Percentiles rank a stretch among this genome's conserved stretches.
Conservation (phyloP, 1,139 yeast genomes). For the Pichia kudriavzevii region DNA sequence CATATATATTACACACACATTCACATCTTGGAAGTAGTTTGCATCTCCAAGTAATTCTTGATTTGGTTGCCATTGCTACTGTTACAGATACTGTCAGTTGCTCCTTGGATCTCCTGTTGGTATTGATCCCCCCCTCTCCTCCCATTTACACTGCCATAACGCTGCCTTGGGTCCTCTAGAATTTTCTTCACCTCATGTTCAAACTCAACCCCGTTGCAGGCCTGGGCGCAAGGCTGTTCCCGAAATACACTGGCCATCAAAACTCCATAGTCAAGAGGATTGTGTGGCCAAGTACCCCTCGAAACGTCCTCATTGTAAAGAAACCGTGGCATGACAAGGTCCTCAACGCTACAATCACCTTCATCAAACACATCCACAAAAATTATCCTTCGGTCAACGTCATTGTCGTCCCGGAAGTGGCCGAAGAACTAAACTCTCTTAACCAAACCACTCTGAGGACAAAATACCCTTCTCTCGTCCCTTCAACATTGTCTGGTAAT, state of each 20-base stretch:
- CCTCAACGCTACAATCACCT: constrained; percentile 55
- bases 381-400: constrained; percentile 67
- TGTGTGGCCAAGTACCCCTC: constrained; percentile 45
- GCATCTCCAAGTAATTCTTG: too few species aligned
- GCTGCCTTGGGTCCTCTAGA: too few species aligned
- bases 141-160: too few species aligned
- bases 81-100: too few species aligned
- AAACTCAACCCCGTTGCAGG: constrained; percentile 9
- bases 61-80: too few species aligned
- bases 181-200: too few species aligned
- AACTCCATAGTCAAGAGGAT: constrained; percentile 36
- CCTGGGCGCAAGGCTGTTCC: constrained; percentile 18
- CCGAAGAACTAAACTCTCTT: constrained; percentile 49
- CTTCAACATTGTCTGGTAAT: too few species aligned
- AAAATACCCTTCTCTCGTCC: neutral
- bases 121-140: too few species aligned
- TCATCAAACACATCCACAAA: constrained; percentile 48
- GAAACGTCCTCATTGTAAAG: constrained; percentile 71
- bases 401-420: constrained; percentile 68
- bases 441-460: constrained; percentile 15
- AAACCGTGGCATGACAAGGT: constrained; percentile 75
- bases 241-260: constrained; percentile 30
- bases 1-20: too few species aligned
- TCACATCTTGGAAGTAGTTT: too few species aligned
- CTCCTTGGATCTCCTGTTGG: too few species aligned